phyloP scores from a whole-genome alignment of 768 basidiomycete species.

The Daedaleopsis sinensis region DNA sequence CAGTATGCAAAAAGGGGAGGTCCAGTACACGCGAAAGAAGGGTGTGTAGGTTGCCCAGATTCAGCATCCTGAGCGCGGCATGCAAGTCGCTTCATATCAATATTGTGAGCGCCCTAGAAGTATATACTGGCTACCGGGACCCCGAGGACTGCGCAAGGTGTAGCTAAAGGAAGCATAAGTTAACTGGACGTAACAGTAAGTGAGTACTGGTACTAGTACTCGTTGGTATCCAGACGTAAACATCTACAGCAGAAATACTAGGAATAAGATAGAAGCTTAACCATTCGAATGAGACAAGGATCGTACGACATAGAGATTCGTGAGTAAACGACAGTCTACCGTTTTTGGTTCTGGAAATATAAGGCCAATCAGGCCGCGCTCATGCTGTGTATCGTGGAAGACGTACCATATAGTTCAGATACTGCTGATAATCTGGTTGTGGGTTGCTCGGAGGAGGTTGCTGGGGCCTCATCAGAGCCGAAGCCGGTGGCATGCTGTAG shows the following conservation, averaged over 20 bases:
- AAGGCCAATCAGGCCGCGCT: not conserved
- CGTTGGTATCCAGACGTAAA: not conserved
- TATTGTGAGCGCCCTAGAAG: not conserved
- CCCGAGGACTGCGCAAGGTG: not conserved
- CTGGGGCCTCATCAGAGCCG: constrained; percentile 17
- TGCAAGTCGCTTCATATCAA: not conserved
- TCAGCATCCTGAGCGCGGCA: constrained; percentile 54
- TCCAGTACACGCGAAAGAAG: constrained; percentile 65
- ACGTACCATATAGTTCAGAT: constrained; percentile 72
- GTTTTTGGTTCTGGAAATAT: constrained; percentile 9
- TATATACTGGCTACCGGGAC: not conserved
- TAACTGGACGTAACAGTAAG: not conserved
- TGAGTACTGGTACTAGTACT: not conserved
- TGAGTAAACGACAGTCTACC: not conserved
- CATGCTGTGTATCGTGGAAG: too few relatives aligned
- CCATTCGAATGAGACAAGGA: not conserved
- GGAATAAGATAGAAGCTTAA: constrained; percentile 13
- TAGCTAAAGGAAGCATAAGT: not conserved
- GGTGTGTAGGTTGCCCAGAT: constrained; percentile 66
- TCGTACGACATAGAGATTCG: not conserved
- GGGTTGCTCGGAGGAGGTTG: constrained; percentile 43
- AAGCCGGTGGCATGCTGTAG: constrained; percentile 44
- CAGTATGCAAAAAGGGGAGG: constrained; percentile 67
- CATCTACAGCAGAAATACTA: constrained; percentile 13
- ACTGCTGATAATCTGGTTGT: constrained; percentile 55